Evolutionary conservation across 768 basidiomycete genomes (phyloP), one percentile per base, ranked within the genome.

Genomic region (Tulasnella sp.): DNA sequence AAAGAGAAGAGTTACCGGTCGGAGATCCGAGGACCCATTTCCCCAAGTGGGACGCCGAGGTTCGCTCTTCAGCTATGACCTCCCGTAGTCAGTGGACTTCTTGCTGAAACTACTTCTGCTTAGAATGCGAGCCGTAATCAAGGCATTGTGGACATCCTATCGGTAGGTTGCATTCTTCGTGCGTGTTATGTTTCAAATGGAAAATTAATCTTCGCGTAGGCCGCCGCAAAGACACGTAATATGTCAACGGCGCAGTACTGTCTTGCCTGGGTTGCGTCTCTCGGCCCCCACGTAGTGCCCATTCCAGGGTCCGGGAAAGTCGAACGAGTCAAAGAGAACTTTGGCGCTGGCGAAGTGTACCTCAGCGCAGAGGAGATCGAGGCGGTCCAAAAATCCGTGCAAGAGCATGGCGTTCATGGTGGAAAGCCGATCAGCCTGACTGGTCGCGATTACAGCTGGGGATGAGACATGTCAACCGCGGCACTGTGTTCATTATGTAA

Each of bases 21-120:
- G 73, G 72, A 23, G 75, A 76, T 57, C 56, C 69, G 31, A 71
- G 76, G n/a, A 62, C 62, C 27, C 29, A 49, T 2, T 31, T 70
- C n/a, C 72, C 73, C 23, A 69, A 75, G 9, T 76, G 76, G 70
- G 69, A 75, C 59, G 70, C 69, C 23, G 77, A 77, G 43, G 50
- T 52, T 9, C 8, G 59, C 62, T n/a, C n/a, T n/a, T n/a, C n/a
- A n/a, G n/a, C n/a, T 62, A 27, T 29, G 49, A 1, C 29, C n/a
- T n/a, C n/a, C n/a, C n/a, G n/a, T n/a, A n/a, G n/a, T n/a, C n/a
- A n/a, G n/a, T n/a, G n/a, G n/a, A n/a, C n/a, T n/a, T n/a, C n/a
- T n/a, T n/a, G n/a, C n/a, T n/a, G n/a, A n/a, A n/a, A n/a, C n/a
- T n/a, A n/a, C n/a, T n/a, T n/a, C n/a, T n/a, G n/a, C n/a, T n/a